Conservation (phyloP, 805 yeast genomes). For the Starmerella apicola region DNA sequence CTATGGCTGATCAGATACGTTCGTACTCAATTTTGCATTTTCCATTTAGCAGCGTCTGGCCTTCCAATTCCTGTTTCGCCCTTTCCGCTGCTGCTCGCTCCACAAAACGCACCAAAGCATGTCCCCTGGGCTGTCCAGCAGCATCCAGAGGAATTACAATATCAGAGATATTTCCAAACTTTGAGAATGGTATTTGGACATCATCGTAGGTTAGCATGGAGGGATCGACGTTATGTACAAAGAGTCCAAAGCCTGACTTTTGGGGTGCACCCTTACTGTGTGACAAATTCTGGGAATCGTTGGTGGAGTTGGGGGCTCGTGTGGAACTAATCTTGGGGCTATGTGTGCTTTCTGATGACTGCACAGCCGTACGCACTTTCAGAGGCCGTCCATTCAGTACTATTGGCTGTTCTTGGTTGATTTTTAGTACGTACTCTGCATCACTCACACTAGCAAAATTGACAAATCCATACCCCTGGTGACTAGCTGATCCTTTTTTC, state of each 20-base stretch:
- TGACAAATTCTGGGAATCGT: background rate
- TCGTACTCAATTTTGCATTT: constrained; percentile 6
- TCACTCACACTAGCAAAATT: constrained; percentile 51
- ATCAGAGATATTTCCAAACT: constrained; percentile 43
- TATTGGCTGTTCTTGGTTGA: constrained; percentile 45
- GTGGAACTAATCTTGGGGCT: background rate
- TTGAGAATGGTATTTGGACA: constrained; percentile 45
- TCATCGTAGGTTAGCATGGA: constrained; percentile 45
- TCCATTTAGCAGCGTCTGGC: constrained; percentile 51
- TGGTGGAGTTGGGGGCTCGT: background rate
- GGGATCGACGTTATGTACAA: constrained; percentile 56
- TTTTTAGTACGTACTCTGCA: constrained; percentile 52
- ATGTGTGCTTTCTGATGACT: background rate
- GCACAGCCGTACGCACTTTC: constrained; percentile 39
- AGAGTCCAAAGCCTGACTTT: constrained; percentile 47
- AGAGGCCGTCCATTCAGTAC: constrained; percentile 46
- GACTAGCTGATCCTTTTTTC: constrained; percentile 37
- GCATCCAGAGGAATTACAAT: constrained; percentile 35
- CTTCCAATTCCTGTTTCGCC: constrained; percentile 59
- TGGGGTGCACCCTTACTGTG: constrained; percentile 2
- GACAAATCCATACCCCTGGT: constrained; percentile 83
- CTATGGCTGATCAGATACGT: background rate
- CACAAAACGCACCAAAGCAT: constrained; percentile 54
- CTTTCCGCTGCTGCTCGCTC: constrained; percentile 56
- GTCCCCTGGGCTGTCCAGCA: constrained; percentile 42